Base-by-base conservation (phyloP, 208 protist species). In the Wallacemonas collosoma region DNA sequence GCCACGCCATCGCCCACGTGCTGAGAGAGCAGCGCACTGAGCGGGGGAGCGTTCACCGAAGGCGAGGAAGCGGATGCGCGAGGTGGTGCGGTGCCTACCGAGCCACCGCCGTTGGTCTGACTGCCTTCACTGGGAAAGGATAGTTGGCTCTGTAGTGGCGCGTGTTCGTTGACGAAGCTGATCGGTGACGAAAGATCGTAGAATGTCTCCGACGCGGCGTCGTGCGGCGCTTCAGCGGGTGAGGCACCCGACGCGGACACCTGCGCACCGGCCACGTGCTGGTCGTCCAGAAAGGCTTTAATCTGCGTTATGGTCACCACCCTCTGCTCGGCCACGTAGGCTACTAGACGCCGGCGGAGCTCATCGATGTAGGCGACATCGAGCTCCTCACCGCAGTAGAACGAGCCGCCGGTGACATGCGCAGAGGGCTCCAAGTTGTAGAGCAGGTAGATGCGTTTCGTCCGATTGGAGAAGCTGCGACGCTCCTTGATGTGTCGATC, bases 391-490 rank as follows among this genome's bases (percentile, higher is more conserved):
- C 90, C 87, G 63, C 84, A 85, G 76, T 96, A 96, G 71, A 94
- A 93, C 17, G 86, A 87, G 43, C 92, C 92, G 9, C 92, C 92
- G 0, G 92, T 96, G 1, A 96, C 85, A 36, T 81, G 71, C 38
- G 80, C 75, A 26, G 88, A 94, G 3, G 92, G 92, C 74, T 89
- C 81, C 54, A 96, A 75, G 73, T 95, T 76, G 70, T 85, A 89
- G 2, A 96, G 82, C 4, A 94, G 72, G 75, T 94, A 96, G 48
- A 96, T 85, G 36, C 82, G 79, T 69, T 93, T 90, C n/a, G 92
- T 86, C 1, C 86, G 80, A 64, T 95, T 96, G 12, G 86, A 90
- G 64, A 91, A 90, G 72, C 81, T 89, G 70, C 91, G 88, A 9
- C 81, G 82, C 75, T 93, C 87, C 72, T 94, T 82, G 40, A 96